These are phyloP conservation scores for Xerocomus cyaneibrunnescens DNA, from an alignment of 1,284 basidiomycete genomes.

Conservation along the genomic window DNA sequence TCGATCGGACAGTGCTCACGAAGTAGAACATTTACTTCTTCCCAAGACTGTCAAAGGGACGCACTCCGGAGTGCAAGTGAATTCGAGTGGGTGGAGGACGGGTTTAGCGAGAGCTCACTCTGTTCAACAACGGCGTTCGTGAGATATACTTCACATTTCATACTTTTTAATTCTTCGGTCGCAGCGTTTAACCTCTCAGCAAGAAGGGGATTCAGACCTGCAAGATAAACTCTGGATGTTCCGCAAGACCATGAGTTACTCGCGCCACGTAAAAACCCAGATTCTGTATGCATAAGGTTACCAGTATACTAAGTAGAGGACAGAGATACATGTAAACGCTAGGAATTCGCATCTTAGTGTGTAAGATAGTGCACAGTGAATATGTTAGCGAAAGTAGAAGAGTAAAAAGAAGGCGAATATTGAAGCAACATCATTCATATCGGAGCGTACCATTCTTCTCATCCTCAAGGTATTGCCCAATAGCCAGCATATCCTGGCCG, in stretches of 20 bases:
- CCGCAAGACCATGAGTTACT: background rate
- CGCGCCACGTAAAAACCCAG: constrained; percentile 1
- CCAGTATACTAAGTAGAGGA: constrained; percentile 13
- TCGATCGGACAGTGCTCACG: constrained; percentile 63
- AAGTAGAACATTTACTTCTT: constrained; percentile 63
- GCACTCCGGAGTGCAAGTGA: constrained; percentile 14
- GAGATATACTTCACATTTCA: background rate
- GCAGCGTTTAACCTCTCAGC: constrained; percentile 29
- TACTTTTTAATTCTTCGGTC: constrained; percentile 4
- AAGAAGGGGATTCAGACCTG: constrained; percentile 31
- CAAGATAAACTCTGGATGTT: constrained; percentile 21
- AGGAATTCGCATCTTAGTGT: constrained; percentile 5
- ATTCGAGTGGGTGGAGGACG: constrained; percentile 30
- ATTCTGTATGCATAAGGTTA: constrained; percentile 23
- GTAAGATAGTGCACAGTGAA: constrained; percentile 16
- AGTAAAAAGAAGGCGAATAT: background rate
- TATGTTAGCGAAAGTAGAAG: constrained; percentile 6
- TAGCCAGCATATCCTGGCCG: constrained; percentile 79
- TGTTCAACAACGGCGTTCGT: constrained; percentile 33
- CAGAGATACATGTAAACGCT: constrained; percentile 21
- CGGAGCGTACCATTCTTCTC: constrained; percentile 73
- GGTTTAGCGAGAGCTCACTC: constrained; percentile 18
- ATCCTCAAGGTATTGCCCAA: constrained; percentile 86
- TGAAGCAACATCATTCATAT: constrained; percentile 32
- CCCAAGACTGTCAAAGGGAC: constrained; percentile 25